Evolutionary conservation across 208 protist genomes (phyloP), one percentile per base, ranked within the genome.

Genomic region (Acanthamoeba sp.): DNA sequence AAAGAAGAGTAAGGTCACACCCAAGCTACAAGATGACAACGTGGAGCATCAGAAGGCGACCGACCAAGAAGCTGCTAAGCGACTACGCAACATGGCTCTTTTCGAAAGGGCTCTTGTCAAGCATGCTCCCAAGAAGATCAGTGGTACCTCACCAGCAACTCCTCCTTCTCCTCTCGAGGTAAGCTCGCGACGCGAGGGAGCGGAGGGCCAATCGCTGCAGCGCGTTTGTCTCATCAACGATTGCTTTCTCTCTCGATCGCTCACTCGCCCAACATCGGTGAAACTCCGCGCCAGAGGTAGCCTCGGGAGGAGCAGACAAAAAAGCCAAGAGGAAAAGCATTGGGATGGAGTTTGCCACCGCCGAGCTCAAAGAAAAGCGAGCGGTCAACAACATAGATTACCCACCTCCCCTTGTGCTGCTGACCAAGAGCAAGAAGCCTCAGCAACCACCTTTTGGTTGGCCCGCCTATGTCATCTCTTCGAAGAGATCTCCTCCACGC

Each of bases 331-430:
- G 85, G 6, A 29, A 22, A 9, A 91, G 85, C n/a, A n/a, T 91
- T 27, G 85, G 85, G 36, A 66, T 71, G 85, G 85, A 91, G 18
- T 91, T 91, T 45, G 85, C 85, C 14, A 85, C n/a, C n/a, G 38
- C 42, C 24, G 76, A 27, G 42, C 45, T 29, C 40, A 85, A 85
- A 42, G 4, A 85, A 85, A 76, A 76, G 34, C 64, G 6, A 59
- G 59, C 5, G 59, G 27, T 4, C 27, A 12, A 66, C 2, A 12
- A 66, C 2, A 34, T 14, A 6, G 27, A 66, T 57, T 29, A 27
- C 12, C 18, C 2, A 34, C n/a, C 42, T 85, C 16, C 45, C 66
- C 20, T 76, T 34, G 6, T 22, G 27, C 59, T 5, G 34, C 59
- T 18, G 55, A 5, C 10, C 59, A 66, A 66, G 14, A 34, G 7